Conservation (phyloP, 2,329 filamentous ascomycete genomes). For the Chrysoporthe deuterocubensis region DNA sequence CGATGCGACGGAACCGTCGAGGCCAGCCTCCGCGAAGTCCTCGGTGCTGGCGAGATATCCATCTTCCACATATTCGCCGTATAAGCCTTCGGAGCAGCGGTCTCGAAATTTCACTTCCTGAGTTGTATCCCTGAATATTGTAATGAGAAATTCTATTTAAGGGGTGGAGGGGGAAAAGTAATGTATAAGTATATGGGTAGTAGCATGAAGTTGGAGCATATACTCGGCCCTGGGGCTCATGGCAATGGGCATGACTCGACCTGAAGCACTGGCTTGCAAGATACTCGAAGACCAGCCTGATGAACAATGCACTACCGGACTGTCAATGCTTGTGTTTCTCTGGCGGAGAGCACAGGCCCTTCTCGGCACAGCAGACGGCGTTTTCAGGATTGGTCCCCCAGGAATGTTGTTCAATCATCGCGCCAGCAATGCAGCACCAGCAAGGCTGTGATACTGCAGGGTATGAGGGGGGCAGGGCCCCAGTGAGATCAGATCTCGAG, state of each 20-base stretch:
- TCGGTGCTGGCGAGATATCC: neutral
- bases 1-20: slow-evolving; percentile 16
- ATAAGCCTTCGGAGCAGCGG: slow-evolving; percentile 13
- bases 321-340: too few species aligned
- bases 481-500: neutral
- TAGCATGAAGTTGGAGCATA: neutral
- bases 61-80: slow-evolving; percentile 15
- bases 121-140: neutral
- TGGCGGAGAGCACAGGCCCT: too few species aligned
- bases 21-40: slow-evolving; percentile 11
- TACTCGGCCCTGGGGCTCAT: neutral
- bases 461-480: neutral
- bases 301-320: too few species aligned
- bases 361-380: too few species aligned
- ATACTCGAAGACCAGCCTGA: neutral
- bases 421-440: neutral
- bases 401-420: neutral
- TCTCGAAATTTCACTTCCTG: neutral
- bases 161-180: neutral
- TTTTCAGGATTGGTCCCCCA: too few species aligned
- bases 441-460: neutral
- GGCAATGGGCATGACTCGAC: neutral
- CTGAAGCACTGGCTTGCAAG: neutral
- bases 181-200: neutral
- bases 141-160: neutral